Base-by-base conservation (phyloP, 805 yeast genomes). In the Metschnikowia sp. region DNA sequence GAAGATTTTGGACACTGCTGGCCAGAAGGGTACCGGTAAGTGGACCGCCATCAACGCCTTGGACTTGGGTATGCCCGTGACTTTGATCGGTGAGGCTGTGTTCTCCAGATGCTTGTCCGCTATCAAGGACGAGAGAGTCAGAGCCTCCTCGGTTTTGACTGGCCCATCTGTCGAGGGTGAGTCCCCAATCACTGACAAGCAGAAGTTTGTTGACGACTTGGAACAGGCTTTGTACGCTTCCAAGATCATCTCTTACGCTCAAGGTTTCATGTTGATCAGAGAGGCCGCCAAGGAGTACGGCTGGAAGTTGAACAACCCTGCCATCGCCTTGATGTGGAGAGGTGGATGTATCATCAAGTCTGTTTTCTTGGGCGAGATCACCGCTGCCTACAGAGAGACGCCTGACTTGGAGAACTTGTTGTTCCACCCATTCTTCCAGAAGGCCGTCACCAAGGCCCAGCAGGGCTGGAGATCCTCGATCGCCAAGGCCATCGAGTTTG, bases 311-410 rank as follows among this genome's bases (percentile, higher is more conserved):
- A 94, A 92, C 86, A 87, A 88, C 84, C 96, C 98, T 62, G 94
- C 96, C 51, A 94, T 94, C 64, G 98, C 98, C 61, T 82, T 94
- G 65, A 92, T 92, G 98, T 92, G 99, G 99, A 86, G 99, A 83
- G 99, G 99, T 79, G 99, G 99, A 64, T 92, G 99, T 82, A 92
- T 92, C 74, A 92, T 92, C 77, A 88, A 98, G 82, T 92, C 99
- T 49, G 97, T 92, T 57, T 92, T 92, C 87, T 80, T 92, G 68
- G 97, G 84, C 67, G 97, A 92, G 75, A 92, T 92, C 76, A 92
- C 99, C 59, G 72, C 88, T 69, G 99, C 99, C 59, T 92, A 85
- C 86, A 88, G 94, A 76, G 83, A 86, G 71, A 78, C 85, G 78
- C 96, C 96, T 71, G 85, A 90, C 59, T 79, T 92, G 66, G 97